Base-by-base conservation (phyloP, 371 early-diverging fungal species). In the Gilbertella persicaria region DNA sequence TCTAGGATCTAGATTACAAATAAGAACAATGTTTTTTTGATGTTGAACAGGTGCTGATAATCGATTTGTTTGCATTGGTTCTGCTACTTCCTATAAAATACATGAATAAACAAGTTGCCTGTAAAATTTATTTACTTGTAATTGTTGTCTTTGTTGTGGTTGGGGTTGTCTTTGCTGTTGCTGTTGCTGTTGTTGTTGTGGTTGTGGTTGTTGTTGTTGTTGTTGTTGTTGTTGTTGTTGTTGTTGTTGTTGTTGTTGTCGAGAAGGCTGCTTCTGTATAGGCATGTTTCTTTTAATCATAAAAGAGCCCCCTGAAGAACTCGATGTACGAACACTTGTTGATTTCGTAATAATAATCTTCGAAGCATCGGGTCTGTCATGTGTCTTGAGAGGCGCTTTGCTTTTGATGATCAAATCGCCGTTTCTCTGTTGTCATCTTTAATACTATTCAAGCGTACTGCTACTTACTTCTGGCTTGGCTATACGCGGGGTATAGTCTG, bases 1-100 rank as follows among this genome's bases (percentile, higher is more conserved):
- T 41, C 67, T 76, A 42, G 77, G 79, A 54, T 84, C 83, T 46
- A 82, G 55, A 47, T 82, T 82, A 24, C 75, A 75, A 23, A 84
- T 67, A 26, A 81, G 52, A 20, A 84, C 76, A 24, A 67, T 73
- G 14, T 43, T 64, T 44, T 25, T 47, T 45, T 38, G 36, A 52
- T 38, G 39, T 41, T 55, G 25, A 21, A 50, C 26, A 5, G 39
- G 6, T 30, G 38, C 25, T 17, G 48, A 40, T 14, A 35, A 12
- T 21, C 37, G 19, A 23, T 17, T 25, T n/a, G 26, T 45, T 45
- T 41, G 19, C 33, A 36, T 23, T 50, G 47, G n/a, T n/a, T n/a
- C n/a, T n/a, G n/a, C n/a, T n/a, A n/a, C n/a, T n/a, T n/a, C n/a
- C n/a, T n/a, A n/a, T n/a, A n/a, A n/a, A n/a, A n/a, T n/a, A n/a